A percentile compares a stretch with the other conserved stretches of the same genome.
phyloP scores from a whole-genome alignment of 768 basidiomycete species.

The Suillus decipiens region DNA sequence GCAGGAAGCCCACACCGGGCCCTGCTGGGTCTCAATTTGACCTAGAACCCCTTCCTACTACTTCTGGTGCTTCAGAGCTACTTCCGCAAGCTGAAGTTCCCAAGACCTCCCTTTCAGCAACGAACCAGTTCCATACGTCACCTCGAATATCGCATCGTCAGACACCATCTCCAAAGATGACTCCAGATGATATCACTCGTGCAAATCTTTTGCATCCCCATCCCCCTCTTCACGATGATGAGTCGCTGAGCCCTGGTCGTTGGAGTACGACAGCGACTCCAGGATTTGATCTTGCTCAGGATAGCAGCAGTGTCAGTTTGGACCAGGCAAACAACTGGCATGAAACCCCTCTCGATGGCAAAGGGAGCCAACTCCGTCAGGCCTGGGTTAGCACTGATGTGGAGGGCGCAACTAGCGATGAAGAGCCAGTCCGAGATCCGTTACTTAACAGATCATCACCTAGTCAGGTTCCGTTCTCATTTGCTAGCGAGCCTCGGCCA shows the following conservation, averaged over 20 bases:
- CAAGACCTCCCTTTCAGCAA: conserved; percentile 25
- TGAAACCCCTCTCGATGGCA: conserved; percentile 32
- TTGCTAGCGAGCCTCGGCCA: conserved; percentile 7
- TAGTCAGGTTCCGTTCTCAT: conserved; percentile 24
- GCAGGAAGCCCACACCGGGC: conserved; percentile 78
- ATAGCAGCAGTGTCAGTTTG: conserved; percentile 18
- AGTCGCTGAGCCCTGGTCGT: conserved; percentile 49
- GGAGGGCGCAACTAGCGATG: conserved; percentile 35
- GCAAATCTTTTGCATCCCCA: conserved; percentile 30
- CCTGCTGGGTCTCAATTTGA: conserved; percentile 54
- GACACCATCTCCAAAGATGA: conserved; percentile 34
- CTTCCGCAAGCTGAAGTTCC: conserved; percentile 27
- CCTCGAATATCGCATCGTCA: conserved; percentile 20
- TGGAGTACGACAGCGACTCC: conserved; percentile 84
- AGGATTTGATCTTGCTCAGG: conserved; percentile 42
- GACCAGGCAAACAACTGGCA: conserved; percentile 29
- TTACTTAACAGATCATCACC: conserved; percentile 13
- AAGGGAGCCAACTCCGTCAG: conserved; percentile 22
- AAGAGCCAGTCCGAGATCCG: conserved; percentile 25
- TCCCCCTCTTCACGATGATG: conserved; percentile 30
- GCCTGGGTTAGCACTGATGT: conserved; percentile 47
- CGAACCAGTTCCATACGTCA: conserved; percentile 25
- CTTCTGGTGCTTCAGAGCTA: conserved; percentile 14
- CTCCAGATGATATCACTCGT: conserved; percentile 30
- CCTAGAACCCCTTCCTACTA: conserved; percentile 19